These are phyloP conservation scores for Pleurotus tuber-regium DNA, from an alignment of 768 basidiomycete genomes.

Conservation along the genomic window DNA sequence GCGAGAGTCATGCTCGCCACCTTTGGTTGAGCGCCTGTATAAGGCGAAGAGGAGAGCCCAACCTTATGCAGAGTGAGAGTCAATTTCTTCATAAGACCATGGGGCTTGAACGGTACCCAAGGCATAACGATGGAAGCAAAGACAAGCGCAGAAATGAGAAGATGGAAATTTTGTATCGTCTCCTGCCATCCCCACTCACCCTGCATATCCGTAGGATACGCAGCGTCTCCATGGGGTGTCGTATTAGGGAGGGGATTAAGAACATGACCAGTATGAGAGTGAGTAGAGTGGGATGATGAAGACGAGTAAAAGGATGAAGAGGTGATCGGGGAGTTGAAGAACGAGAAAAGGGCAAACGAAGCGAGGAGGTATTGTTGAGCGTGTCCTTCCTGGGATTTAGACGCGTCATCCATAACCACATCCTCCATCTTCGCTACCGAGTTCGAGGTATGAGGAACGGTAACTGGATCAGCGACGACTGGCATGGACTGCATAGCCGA, in stretches of 20 bases:
- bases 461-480: not conserved
- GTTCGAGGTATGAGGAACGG: constrained; percentile 18
- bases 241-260: constrained; percentile 37
- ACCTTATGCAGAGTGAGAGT: not conserved
- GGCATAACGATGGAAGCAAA: constrained; percentile 54
- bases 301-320: constrained; percentile 33
- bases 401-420: constrained; percentile 12
- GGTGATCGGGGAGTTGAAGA: constrained; percentile 75
- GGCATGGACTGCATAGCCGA: too few species aligned
- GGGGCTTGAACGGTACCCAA: constrained; percentile 24
- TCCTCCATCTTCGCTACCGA: constrained; percentile 8
- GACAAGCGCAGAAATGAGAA: constrained; percentile 62
- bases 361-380: constrained; percentile 74
- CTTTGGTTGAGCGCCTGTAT: not conserved
- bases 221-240: constrained; percentile 20
- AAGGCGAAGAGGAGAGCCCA: not conserved
- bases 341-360: constrained; percentile 80
- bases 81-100: not conserved
- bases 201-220: constrained; percentile 13
- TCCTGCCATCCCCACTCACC: constrained; percentile 47
- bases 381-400: constrained; percentile 21
- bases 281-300: constrained; percentile 22
- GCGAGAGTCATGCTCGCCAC: constrained; percentile 21
- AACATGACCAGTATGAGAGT: constrained; percentile 64
- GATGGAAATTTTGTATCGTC: constrained; percentile 60